phyloP scores from a whole-genome alignment of 306 rosid species.

The Citrullus mucosospermus region DNA sequence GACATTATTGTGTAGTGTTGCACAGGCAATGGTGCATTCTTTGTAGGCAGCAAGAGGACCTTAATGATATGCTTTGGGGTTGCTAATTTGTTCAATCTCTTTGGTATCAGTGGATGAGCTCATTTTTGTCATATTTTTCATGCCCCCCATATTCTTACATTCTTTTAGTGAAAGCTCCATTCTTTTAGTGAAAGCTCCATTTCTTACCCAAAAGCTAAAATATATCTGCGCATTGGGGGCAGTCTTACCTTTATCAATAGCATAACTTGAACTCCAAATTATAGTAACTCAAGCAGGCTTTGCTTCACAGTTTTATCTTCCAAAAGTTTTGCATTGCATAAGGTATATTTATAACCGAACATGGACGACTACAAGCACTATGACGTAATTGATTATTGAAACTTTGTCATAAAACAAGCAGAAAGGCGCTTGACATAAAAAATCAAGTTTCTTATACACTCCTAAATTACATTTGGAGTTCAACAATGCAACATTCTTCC shows the following conservation, averaged over 20 bases:
- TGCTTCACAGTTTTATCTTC: not conserved
- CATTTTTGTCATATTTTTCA: not conserved
- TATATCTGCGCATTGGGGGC: not conserved
- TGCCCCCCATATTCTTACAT: not conserved
- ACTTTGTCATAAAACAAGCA: not conserved
- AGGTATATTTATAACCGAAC: not conserved
- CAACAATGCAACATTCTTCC: not conserved
- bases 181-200: not conserved
- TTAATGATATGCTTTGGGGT: not conserved
- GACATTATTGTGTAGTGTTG: not conserved
- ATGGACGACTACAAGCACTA: not conserved
- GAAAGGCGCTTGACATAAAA: not conserved
- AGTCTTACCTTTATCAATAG: not conserved
- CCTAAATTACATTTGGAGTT: conserved; percentile 1
- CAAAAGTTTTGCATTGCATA: not conserved
- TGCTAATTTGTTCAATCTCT: not conserved
- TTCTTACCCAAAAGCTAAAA: not conserved
- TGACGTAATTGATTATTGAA: not conserved
- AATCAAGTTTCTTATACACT: not conserved
- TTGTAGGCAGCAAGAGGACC: not conserved
- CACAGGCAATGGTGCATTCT: not conserved
- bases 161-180: not conserved
- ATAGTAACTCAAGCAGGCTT: not conserved
- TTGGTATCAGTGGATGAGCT: not conserved
- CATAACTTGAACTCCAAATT: not conserved